A percentile compares a stretch with the other conserved stretches of the same genome.
Evolutionary conservation across 371 early-diverging fungal genomes (phyloP).

Genomic region (Mucor irregularis): DNA sequence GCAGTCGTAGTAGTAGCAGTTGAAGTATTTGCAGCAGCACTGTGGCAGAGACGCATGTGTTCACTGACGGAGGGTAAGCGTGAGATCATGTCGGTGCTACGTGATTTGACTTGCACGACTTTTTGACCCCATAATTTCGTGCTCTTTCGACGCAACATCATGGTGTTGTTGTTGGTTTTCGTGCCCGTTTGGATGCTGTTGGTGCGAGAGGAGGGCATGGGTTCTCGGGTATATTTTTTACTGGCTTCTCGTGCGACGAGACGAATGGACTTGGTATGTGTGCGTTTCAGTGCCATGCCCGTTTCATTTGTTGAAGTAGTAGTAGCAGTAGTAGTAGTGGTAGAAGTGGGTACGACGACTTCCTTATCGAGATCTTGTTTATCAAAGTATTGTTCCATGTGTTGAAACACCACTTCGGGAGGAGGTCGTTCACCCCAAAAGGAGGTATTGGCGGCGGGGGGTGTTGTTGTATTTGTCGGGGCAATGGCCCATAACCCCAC

Average conservation of each 20-base stretch:
- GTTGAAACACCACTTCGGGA: conserved; percentile 69
- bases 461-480: neutral
- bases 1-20: neutral
- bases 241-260: conserved; percentile 51
- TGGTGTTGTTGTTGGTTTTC: too few species aligned
- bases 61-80: conserved; percentile 19
- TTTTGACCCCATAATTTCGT: conserved; percentile 58
- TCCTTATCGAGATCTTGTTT: conserved; percentile 78
- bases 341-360: conserved; percentile 41
- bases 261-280: conserved; percentile 53
- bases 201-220: too few species aligned
- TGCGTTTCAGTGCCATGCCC: conserved; percentile 3
- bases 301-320: too few species aligned
- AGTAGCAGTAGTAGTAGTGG: too few species aligned
- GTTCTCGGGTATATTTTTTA: too few species aligned
- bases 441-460: neutral
- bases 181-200: neutral
- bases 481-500: too few species aligned
- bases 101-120: conserved; percentile 38
- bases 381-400: conserved; percentile 77
- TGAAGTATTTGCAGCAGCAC: conserved; percentile 20
- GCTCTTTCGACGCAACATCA: conserved; percentile 48
- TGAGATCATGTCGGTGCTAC: conserved; percentile 8
- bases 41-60: conserved; percentile 14
- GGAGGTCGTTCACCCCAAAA: conserved; percentile 79